phyloP scores from a whole-genome alignment of 2,329 filamentous ascomycete species.

The Myriosclerotinia scirpicola region DNA sequence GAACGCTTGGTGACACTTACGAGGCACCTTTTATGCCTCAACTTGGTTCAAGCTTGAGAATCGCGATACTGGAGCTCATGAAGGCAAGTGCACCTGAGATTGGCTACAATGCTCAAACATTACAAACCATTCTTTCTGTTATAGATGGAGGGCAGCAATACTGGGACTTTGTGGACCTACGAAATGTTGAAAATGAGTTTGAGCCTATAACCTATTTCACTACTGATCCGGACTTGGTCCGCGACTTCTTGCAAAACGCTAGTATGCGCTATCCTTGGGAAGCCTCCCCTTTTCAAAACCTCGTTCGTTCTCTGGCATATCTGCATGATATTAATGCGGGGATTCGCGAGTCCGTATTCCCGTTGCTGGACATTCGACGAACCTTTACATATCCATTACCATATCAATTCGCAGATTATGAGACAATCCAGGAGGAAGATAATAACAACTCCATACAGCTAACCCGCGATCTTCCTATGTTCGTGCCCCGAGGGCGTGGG shows the following conservation, averaged over 20 bases:
- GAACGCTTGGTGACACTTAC: constrained; percentile 43
- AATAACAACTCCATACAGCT: constrained; percentile 78
- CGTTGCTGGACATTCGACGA: constrained; percentile 64
- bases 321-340: constrained; percentile 43
- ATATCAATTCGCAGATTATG: constrained; percentile 68
- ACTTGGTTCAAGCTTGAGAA: constrained; percentile 43
- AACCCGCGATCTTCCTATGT: constrained; percentile 61
- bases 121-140: constrained; percentile 39
- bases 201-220: constrained; percentile 51
- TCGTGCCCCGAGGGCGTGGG: constrained; percentile 46
- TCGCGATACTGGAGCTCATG: constrained; percentile 41
- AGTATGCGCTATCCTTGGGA: constrained; percentile 83
- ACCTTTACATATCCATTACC: constrained; percentile 79
- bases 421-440: constrained; percentile 79
- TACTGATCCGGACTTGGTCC: constrained; percentile 44
- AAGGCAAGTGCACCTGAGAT: constrained; percentile 35
- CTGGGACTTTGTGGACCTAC: constrained; percentile 38
- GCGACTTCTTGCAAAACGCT: constrained; percentile 60
- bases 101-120: constrained; percentile 41
- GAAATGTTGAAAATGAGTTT: constrained; percentile 46
- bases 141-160: constrained; percentile 38
- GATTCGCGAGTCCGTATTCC: constrained; percentile 43
- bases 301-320: constrained; percentile 66
- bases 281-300: constrained; percentile 71
- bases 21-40: constrained; percentile 43